Conservation (phyloP, 176 grass and related monocot species). For the maize (Zea mays) region Zm-B73-REFERENCE-NAM-5.0 NC_050099.1:159995001-159995500, state of each 20-base stretch:
- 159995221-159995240: neutral
- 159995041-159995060: conserved; percentile 14
- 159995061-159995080: conserved; percentile 7
- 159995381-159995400: conserved; percentile 32
- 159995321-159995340: conserved; percentile 85
- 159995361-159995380: neutral
- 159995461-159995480: neutral
- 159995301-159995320: conserved; percentile 67
- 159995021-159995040: conserved; percentile 7
- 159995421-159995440: neutral
- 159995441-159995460: neutral
- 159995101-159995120: conserved; percentile 57
- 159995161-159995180: neutral
- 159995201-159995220: neutral
- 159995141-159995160: conserved; percentile 50
- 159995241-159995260: conserved; percentile 30
- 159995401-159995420: conserved; percentile 30
- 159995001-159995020: conserved; percentile 26
- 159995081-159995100: conserved; percentile 58
- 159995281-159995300: conserved; percentile 57
- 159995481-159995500: conserved; percentile 59
- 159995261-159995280: conserved; percentile 37
- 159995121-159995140: conserved; percentile 48
- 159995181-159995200: neutral
- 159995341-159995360: conserved; percentile 81